phyloP scores from a whole-genome alignment of 176 grass and related monocot species.

The Saccharum spontaneum region DNA sequence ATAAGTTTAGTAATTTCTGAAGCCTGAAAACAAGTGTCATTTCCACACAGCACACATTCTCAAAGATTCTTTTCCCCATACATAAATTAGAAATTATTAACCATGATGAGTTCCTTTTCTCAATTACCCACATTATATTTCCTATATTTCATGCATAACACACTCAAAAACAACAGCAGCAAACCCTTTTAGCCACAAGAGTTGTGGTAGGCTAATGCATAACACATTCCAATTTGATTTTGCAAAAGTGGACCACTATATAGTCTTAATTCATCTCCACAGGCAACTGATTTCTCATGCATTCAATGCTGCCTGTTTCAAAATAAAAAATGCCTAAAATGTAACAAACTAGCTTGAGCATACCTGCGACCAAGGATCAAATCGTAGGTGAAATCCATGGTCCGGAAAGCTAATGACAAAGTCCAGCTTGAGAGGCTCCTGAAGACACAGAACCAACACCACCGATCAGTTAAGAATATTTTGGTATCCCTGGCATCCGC shows the following conservation, averaged over 20 bases:
- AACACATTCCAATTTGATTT: constrained; percentile 7
- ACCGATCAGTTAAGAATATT: constrained; percentile 1
- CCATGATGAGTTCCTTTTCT: background rate
- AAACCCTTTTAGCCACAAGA: background rate
- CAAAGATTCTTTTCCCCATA: background rate
- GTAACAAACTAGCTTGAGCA: background rate
- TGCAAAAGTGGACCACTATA: background rate
- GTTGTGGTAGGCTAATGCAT: background rate
- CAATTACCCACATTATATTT: background rate
- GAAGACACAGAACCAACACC: constrained; percentile 22
- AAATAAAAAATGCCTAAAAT: background rate
- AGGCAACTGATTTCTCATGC: background rate
- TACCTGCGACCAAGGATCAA: constrained; percentile 98
- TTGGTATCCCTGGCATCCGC: background rate
- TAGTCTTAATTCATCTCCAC: background rate
- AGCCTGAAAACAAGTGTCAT: background rate
- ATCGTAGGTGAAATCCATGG: constrained; percentile 93
- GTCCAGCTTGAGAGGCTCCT: constrained; percentile 92
- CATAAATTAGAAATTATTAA: background rate
- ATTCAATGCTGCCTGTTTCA: background rate
- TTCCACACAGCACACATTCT: background rate
- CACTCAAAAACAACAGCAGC: background rate
- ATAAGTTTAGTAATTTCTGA: background rate
- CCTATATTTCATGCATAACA: background rate
- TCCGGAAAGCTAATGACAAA: constrained; percentile 95